A percentile compares a stretch with the other conserved stretches of the same genome.
These are phyloP conservation scores for Suillus variegatus DNA, from an alignment of 768 basidiomycete species.

Conservation along the genomic window DNA sequence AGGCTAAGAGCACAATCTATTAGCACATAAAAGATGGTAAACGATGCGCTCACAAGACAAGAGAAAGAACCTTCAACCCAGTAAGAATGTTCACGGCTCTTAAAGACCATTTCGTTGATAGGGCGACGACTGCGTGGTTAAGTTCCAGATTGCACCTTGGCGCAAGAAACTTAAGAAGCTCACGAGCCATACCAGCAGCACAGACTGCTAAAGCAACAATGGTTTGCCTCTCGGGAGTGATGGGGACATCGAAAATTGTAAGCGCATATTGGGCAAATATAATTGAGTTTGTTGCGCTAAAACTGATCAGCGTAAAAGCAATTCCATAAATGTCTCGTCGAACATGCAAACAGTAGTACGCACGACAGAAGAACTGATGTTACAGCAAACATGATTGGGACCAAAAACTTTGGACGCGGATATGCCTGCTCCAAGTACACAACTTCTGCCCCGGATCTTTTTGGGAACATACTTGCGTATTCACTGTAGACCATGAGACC, in stretches of 20 bases:
- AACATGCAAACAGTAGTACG: conserved; percentile 7
- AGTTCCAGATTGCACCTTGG: too few species aligned
- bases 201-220: conserved; percentile 22
- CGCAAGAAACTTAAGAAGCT: neutral
- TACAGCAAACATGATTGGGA: conserved; percentile 46
- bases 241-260: conserved; percentile 17
- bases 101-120: conserved; percentile 32
- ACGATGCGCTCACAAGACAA: conserved; percentile 17
- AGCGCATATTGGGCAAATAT: conserved; percentile 30
- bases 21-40: neutral
- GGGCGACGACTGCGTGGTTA: conserved; percentile 19
- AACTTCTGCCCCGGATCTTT: conserved; percentile 50
- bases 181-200: conserved; percentile 23
- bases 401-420: conserved; percentile 26
- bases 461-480: conserved; percentile 48
- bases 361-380: conserved; percentile 26
- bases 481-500: conserved; percentile 36
- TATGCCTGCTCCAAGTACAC: conserved; percentile 42
- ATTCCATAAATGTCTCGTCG: neutral
- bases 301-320: conserved; percentile 6
- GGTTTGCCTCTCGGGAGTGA: conserved; percentile 22
- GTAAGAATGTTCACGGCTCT: conserved; percentile 25
- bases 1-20: conserved; percentile 16
- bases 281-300: conserved; percentile 24
- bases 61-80: conserved; percentile 25